Evolutionary conservation across 2,329 filamentous ascomycete genomes (phyloP).

Genomic region (Fonsecaea pedrosoi): DNA sequence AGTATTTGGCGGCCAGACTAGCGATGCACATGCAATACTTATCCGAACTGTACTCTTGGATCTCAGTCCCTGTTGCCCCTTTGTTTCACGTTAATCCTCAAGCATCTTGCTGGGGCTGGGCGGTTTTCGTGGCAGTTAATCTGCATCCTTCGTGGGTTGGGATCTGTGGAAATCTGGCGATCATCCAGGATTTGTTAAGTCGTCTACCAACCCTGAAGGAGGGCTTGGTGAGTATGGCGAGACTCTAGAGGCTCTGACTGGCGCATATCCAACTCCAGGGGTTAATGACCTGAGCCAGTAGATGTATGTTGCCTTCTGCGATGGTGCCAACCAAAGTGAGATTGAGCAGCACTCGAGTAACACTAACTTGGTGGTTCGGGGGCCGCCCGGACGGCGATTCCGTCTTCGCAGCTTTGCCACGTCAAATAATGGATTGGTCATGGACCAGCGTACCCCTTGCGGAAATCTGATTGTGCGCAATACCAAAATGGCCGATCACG

Average conservation of each 20-base stretch:
- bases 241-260: neutral
- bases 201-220: neutral
- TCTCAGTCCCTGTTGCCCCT: neutral
- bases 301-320: neutral
- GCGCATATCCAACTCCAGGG: neutral
- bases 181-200: neutral
- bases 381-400: neutral
- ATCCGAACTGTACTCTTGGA: neutral
- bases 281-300: neutral
- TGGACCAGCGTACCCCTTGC: neutral
- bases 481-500: constrained; percentile 23
- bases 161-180: neutral
- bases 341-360: neutral
- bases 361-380: neutral
- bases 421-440: neutral
- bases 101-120: neutral
- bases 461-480: neutral
- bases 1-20: neutral
- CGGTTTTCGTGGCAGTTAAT: neutral
- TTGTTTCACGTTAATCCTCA: neutral
- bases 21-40: neutral
- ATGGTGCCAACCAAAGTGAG: neutral
- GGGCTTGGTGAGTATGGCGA: neutral
- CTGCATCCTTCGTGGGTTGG: neutral
- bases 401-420: neutral